Evolutionary conservation across 1,284 basidiomycete genomes (phyloP), one percentile per base, ranked within the genome.

Genomic region (Cryptococcus amylolentus): DNA sequence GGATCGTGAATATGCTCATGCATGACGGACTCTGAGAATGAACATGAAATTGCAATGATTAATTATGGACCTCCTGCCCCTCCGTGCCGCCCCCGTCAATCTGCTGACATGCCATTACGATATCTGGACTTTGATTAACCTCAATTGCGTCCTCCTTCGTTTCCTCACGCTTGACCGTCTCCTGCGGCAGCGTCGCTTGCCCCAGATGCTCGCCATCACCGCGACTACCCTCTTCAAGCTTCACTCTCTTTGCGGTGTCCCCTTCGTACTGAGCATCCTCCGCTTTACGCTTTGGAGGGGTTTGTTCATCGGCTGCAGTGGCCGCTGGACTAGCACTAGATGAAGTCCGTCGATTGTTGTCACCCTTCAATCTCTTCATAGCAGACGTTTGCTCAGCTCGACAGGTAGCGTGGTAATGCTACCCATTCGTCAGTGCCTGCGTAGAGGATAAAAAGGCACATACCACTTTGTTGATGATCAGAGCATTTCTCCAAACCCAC

Each of bases 401-500:
- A 77, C 92, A 95, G 4, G 91, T 94, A 44, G 92, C 91, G 78
- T 96, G 92, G 72, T 86, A 95, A 20, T 8, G 49, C 58, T 45
- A 51, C 51, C 49, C 43, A 26, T 14, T 18, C 18, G 31, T 52
- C 43, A 41, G 44, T 45, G 27, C 7, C 47, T 31, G 44, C n/a
- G 6, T 12, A 18, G 9, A 2, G 31, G 20, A 10, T n/a, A 38
- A 46, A 52, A 46, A 47, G 31, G 28, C n/a, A 55, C 28, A 37
- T 40, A 91, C 91, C 80, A 83, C 84, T 54, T 88, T 88, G 61
- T 93, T 88, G 56, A 87, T 86, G 72, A 83, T 84, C 26, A 93
- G 81, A 0, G 94, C 92, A 72, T 98, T 97, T 68, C 83, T 84
- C 91, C 93, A 99, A 18, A 98, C 88, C 94, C 95, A 98, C 66